Evolutionary conservation across 2,329 filamentous ascomycete genomes (phyloP).

Genomic region (Stagonosporopsis tanaceti): DNA sequence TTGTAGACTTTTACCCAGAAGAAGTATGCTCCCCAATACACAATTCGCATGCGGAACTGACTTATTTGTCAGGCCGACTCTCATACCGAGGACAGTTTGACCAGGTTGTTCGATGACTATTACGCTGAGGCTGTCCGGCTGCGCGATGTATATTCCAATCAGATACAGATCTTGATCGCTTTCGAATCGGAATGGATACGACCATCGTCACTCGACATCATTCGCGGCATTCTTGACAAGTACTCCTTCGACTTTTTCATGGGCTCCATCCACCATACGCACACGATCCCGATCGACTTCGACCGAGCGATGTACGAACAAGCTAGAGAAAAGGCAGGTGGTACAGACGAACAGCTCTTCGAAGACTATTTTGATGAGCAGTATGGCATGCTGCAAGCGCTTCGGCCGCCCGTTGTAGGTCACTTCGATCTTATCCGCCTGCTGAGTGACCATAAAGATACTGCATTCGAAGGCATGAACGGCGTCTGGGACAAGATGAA

Average conservation of each 20-base stretch:
- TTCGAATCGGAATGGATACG: slow-evolving; percentile 96
- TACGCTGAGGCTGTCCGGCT: slow-evolving; percentile 78
- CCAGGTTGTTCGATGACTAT: slow-evolving; percentile 72
- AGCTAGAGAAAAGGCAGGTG: slow-evolving; percentile 65
- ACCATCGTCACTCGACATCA: slow-evolving; percentile 66
- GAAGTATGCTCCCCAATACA: slow-evolving; percentile 63
- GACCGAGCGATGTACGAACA: slow-evolving; percentile 71
- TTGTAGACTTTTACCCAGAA: slow-evolving; percentile 88
- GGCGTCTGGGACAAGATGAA: slow-evolving; percentile 76
- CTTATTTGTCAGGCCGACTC: slow-evolving; percentile 21
- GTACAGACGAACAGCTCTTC: slow-evolving; percentile 70
- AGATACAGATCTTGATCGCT: slow-evolving; percentile 83
- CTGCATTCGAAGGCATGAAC: slow-evolving; percentile 65
- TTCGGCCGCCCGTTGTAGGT: slow-evolving; percentile 81
- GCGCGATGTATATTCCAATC: slow-evolving; percentile 70
- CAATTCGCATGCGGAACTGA: slow-evolving; percentile 8
- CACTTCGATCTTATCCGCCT: slow-evolving; percentile 94
- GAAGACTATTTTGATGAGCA: slow-evolving; percentile 90
- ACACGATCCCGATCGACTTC: slow-evolving; percentile 88
- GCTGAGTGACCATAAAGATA: slow-evolving; percentile 73
- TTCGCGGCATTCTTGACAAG: slow-evolving; percentile 65
- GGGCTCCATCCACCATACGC: slow-evolving; percentile 90
- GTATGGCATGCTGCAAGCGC: slow-evolving; percentile 75
- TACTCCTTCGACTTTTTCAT: slow-evolving; percentile 86
- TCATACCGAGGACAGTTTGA: slow-evolving; percentile 44